These are phyloP conservation scores for Brettanomyces nanus DNA, from an alignment of 805 yeast species.

Conservation along the genomic window DNA sequence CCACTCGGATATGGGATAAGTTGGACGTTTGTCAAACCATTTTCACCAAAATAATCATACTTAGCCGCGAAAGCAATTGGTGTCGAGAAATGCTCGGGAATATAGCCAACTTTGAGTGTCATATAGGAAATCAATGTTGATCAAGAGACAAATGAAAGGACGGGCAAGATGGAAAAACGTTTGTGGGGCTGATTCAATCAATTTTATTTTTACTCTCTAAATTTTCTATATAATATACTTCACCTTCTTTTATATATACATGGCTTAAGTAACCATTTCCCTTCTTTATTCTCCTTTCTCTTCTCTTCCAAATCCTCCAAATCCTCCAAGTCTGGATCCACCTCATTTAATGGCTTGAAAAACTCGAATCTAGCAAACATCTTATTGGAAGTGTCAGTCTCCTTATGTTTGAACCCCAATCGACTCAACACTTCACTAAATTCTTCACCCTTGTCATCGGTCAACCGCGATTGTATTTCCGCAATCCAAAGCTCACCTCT, in stretches of 20 bases:
- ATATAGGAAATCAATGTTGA: too few relatives aligned
- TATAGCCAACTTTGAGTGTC: conserved; percentile 57
- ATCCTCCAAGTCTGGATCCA: conserved; percentile 52
- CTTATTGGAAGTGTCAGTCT: conserved; percentile 78
- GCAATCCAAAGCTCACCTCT: conserved; percentile 96
- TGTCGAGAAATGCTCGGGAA: conserved; percentile 89
- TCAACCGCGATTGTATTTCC: conserved; percentile 88
- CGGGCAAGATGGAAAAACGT: too few relatives aligned
- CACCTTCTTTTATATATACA: conserved; percentile 89
- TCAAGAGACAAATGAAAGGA: too few relatives aligned
- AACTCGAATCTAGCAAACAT: conserved; percentile 96
- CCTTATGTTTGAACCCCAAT: conserved; percentile 79
- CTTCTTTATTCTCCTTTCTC: conserved; percentile 56
- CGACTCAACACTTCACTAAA: conserved; percentile 72
- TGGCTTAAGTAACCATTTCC: conserved; percentile 87
- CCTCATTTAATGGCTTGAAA: conserved; percentile 72
- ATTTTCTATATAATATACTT: conserved; percentile 4
- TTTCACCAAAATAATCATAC: conserved; percentile 45
- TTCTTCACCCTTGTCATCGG: conserved; percentile 68
- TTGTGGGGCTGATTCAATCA: too few relatives aligned
- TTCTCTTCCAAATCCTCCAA: conserved; percentile 47
- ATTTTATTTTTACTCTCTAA: too few relatives aligned
- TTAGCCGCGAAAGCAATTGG: conserved; percentile 68
- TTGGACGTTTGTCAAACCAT: conserved; percentile 45
- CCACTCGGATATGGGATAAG: conserved; percentile 74